Evolutionary conservation across 2,329 filamentous ascomycete species (phyloP), one percentile per base, ranked within the genome.

Genomic region (Phialophora expanda): DNA sequence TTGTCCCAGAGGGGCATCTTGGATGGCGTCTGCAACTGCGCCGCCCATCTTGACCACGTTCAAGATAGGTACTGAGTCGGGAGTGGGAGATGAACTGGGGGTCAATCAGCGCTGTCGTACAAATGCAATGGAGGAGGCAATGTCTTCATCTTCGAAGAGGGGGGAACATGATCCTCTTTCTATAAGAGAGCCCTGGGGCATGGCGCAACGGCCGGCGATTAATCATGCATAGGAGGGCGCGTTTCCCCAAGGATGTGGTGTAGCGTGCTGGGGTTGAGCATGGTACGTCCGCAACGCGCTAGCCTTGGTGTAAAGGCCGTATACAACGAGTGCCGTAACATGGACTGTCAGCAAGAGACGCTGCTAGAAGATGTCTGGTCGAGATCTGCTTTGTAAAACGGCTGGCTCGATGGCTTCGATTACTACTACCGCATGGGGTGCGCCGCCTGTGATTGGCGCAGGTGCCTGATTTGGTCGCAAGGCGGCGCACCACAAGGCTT

Each of bases 1-100:
- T 69, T 83, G 81, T 54, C 82, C 82, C 55, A 83, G 78, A 20
- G 79, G 75, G 17, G 81, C 78, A 59, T 83, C 82, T 57, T 81
- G 77, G 22, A 71, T 61, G 12, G 67, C 28, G 17, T 64, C 63
- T 44, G 56, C 50, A 34, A 68, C 44, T 38, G 63, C 34, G 5
- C 51, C 61, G 26, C 50, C 51, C 66, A 68, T 68, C 22, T 48
- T 57, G 44, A 38, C 28, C 4, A 28, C 20, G 41, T 12, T 7
- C 22, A 2, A 9, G 17, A 30, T 1, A n/a, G 38, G 17, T 44
- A 44, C 38, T 7, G 38, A 34, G 48, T 55, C 14, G 20, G 28
- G 14, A 24, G 5, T 9, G 11, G 9, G 53, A 34, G 53, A 17
- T 24, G 50, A n/a, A 51, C 20, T 14, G 53, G 22, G 51, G 32